Evolutionary conservation across 2,329 filamentous ascomycete species (phyloP).

Genomic region (Epichloe brachyelytri): DNA sequence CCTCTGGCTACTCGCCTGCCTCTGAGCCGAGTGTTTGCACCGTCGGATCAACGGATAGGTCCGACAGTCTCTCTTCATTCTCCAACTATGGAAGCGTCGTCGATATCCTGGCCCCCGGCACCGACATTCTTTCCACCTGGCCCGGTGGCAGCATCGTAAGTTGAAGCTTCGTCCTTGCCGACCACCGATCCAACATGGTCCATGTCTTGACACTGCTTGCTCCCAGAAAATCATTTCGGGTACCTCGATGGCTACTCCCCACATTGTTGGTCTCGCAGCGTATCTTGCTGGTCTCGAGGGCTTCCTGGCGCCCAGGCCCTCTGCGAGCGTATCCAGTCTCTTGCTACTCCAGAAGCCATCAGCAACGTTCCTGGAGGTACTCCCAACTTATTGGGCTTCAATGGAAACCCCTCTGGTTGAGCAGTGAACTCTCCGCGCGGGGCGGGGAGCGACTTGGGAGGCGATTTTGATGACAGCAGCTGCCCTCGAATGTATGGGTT

Average conservation of each 20-base stretch:
- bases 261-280: conserved; percentile 28
- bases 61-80: conserved; percentile 30
- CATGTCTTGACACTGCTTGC: background rate
- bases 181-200: background rate
- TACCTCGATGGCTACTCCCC: conserved; percentile 31
- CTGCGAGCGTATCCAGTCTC: conserved; percentile 1
- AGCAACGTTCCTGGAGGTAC: conserved; percentile 14
- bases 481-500: no score
- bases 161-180: background rate
- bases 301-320: conserved; percentile 12
- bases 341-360: conserved; percentile 8
- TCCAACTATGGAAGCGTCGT: conserved; percentile 39
- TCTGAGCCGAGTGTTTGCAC: conserved; percentile 36
- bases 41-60: conserved; percentile 34
- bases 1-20: conserved; percentile 32
- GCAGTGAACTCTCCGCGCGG: background rate
- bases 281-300: conserved; percentile 30
- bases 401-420: conserved; percentile 7
- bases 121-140: conserved; percentile 33
- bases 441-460: background rate
- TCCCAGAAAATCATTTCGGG: conserved; percentile 26
- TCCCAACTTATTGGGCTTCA: conserved; percentile 13
- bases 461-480: background rate
- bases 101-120: conserved; percentile 39
- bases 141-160: conserved; percentile 22